Evolutionary conservation across 2,329 filamentous ascomycete genomes (phyloP).

Genomic region (Cercospora sojina): DNA sequence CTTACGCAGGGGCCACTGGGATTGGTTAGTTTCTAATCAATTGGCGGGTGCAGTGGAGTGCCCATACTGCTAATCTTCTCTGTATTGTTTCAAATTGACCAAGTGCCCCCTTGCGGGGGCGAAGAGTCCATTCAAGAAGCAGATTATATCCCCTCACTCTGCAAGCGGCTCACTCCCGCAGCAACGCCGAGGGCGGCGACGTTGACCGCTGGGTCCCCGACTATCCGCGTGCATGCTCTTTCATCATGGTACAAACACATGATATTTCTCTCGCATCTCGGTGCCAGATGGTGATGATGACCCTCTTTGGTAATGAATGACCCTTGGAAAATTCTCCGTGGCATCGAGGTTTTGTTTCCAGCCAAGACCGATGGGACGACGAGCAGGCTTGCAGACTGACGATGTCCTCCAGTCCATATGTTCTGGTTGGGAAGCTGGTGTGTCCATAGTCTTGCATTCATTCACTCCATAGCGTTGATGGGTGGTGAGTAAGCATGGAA

Average conservation of each 20-base stretch:
- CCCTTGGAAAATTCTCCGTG: not conserved
- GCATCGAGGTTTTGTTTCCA: not conserved
- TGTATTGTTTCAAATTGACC: slow-evolving; percentile 42
- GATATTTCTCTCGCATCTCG: not conserved
- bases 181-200: not conserved
- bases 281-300: not conserved
- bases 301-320: not conserved
- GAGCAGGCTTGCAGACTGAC: not conserved
- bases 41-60: no score
- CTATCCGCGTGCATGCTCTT: slow-evolving; percentile 12
- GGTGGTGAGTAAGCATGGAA: no score
- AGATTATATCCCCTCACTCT: not conserved
- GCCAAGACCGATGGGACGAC: not conserved
- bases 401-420: no score
- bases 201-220: not conserved
- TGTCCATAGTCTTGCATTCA: no score
- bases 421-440: no score
- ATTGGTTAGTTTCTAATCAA: slow-evolving; percentile 45
- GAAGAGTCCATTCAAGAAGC: no score
- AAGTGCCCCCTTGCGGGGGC: slow-evolving; percentile 12
- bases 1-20: slow-evolving; percentile 50
- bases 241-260: not conserved
- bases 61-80: slow-evolving; percentile 54
- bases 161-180: slow-evolving; percentile 4
- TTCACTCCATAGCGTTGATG: no score